Evolutionary conservation across 441 rosid genomes (phyloP).

Genomic region (Francoa sonchifolia): DNA sequence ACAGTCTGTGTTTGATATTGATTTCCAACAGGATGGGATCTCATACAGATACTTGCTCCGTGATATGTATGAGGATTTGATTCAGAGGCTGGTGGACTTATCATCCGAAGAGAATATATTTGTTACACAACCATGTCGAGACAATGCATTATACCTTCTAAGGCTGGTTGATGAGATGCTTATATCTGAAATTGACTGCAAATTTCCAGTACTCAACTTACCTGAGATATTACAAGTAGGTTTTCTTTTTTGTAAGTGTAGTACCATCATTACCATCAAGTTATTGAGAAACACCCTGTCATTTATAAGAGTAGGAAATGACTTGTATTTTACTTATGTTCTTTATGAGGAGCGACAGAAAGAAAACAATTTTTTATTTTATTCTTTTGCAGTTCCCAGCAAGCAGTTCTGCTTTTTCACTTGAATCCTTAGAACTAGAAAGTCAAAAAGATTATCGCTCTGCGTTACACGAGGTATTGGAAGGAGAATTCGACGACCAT

Average conservation of each 20-base stretch:
- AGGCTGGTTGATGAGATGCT: conserved; percentile 87
- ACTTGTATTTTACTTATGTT: conserved; percentile 5
- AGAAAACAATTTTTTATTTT: conserved; percentile 3
- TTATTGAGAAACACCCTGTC: too few relatives aligned
- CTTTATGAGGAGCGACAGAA: conserved; percentile 4
- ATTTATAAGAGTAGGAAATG: too few relatives aligned
- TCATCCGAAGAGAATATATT: conserved; percentile 81
- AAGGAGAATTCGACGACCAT: conserved; percentile 46
- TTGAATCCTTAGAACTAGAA: conserved; percentile 49
- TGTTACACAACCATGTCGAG: conserved; percentile 87
- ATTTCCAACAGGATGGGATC: conserved; percentile 46
- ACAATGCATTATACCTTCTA: conserved; percentile 77
- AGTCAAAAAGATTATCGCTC: conserved; percentile 46
- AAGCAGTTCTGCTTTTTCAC: conserved; percentile 39
- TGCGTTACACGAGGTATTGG: conserved; percentile 48
- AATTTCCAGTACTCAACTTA: conserved; percentile 49
- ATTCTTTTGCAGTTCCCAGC: conserved; percentile 77
- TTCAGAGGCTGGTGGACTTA: conserved; percentile 60
- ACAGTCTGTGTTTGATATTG: too few relatives aligned
- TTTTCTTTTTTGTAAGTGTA: background rate
- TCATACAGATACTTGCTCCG: conserved; percentile 52
- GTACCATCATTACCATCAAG: too few relatives aligned
- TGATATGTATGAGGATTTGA: conserved; percentile 67
- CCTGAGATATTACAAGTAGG: background rate
- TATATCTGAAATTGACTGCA: conserved; percentile 64